These are phyloP conservation scores for Poa pratensis DNA, from an alignment of 176 grass and related monocot species.

Conservation along the genomic window DNA sequence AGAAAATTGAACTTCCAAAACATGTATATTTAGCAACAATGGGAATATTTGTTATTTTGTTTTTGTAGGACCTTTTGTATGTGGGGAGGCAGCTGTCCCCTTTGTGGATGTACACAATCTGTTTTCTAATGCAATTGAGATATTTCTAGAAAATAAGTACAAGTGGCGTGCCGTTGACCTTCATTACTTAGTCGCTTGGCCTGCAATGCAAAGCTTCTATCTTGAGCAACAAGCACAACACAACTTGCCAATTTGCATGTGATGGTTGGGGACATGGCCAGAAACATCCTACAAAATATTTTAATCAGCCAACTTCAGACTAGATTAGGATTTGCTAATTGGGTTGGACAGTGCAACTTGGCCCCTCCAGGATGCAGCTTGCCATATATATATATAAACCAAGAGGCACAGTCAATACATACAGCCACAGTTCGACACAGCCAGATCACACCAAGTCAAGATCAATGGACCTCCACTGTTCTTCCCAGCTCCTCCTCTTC, in stretches of 20 bases:
- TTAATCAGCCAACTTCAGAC: not conserved
- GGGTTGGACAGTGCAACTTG: slow-evolving; percentile 3
- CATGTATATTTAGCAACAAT: no score
- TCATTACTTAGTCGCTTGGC: not conserved
- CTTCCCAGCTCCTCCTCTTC: not conserved
- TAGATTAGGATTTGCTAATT: not conserved
- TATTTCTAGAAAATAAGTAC: not conserved
- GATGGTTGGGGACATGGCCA: not conserved
- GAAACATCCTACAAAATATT: not conserved
- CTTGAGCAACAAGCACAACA: slow-evolving; percentile 16
- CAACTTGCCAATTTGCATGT: not conserved
- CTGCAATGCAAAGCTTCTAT: not conserved
- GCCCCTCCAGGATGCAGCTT: not conserved
- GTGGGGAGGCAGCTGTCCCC: no score
- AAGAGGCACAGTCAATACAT: not conserved
- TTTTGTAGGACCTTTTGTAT: no score
- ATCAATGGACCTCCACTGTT: not conserved
- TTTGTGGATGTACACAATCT: no score
- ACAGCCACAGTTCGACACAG: not conserved
- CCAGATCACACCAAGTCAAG: not conserved
- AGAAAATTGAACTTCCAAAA: no score
- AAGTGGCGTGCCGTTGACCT: not conserved
- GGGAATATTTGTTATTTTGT: no score
- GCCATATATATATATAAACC: not conserved
- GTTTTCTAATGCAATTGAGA: no score